Conservation (phyloP, 257 asterid genomes). For the Lavandula angustifolia region DNA sequence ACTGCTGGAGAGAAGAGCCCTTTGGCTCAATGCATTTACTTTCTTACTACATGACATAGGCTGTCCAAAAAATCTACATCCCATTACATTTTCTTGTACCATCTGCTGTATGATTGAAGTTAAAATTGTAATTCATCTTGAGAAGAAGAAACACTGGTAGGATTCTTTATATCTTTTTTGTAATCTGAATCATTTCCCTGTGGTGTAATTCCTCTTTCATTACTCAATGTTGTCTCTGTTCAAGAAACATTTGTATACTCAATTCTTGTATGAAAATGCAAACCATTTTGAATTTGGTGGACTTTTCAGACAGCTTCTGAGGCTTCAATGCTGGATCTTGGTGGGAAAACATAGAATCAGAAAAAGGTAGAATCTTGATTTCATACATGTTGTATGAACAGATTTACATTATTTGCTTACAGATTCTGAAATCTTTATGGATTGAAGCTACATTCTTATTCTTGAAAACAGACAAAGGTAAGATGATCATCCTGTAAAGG, state of each 20-base stretch:
- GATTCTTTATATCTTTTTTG: not conserved
- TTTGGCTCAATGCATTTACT: conserved; percentile 33
- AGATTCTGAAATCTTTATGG: not conserved
- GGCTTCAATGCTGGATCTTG: too few relatives aligned
- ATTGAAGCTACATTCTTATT: not conserved
- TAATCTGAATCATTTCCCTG: not conserved
- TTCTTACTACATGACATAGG: conserved; percentile 40
- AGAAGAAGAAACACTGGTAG: not conserved
- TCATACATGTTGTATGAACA: not conserved
- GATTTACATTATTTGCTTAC: not conserved
- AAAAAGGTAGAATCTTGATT: not conserved
- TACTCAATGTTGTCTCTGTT: not conserved
- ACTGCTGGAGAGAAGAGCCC: conserved; percentile 33
- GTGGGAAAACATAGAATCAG: not conserved
- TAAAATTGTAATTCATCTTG: conserved; percentile 16
- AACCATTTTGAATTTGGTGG: not conserved
- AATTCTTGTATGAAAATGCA: conserved; percentile 12
- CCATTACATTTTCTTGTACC: conserved; percentile 1
- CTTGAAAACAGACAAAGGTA: not conserved
- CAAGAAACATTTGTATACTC: conserved; percentile 22
- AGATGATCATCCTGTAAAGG: not conserved
- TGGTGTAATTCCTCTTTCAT: not conserved
- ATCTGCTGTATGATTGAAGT: conserved; percentile 11
- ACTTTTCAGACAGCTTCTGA: too few relatives aligned
- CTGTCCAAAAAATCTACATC: conserved; percentile 37